Evolutionary conservation across 768 basidiomycete genomes (phyloP), one percentile per base, ranked within the genome.

Genomic region (Lactarius hatsudake): DNA sequence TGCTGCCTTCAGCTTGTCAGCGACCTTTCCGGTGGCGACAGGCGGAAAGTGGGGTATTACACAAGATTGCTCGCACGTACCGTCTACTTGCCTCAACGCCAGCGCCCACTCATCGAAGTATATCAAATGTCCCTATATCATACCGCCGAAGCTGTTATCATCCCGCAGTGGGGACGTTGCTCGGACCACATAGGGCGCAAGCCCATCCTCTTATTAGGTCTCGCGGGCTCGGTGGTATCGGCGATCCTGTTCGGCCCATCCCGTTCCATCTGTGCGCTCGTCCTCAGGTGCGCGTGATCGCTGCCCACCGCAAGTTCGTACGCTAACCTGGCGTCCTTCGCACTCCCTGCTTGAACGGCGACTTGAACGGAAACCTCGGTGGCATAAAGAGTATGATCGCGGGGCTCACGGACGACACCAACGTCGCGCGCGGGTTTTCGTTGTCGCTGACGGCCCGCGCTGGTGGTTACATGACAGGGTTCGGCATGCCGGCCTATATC

Each of bases 361-460:
- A 56, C 58, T 36, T 65, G 51, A 67, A 67, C 23, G 66, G 66
- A 20, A 68, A 68, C 54, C 65, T 68, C 34, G 84, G 87, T 5
- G 87, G 91, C 32, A 87, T 90, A 81, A 91, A 90, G 72, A 87
- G 85, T 69, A 84, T 86, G 71, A 80, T 90, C 77, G 87, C 82
- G 0, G 88, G 89, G 66, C 74, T 89, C 40, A 87, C 87, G 0
- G 87, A 89, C 72, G 76, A 81, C 0, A 82, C 84, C 1, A 89
- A 89, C 71, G 80, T 82, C 61, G 81, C 82, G 10, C 75, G 77
- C 34, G 82, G 75, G 0, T 77, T 80, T 40, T 72, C 77, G 6
- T 65, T 77, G 36, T 65, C 81, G 28, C 79, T 80, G 3, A 70
- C 80, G 0, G 71, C 75, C 6, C 62, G 65, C 55, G 65, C 65